Evolutionary conservation across 2,329 filamentous ascomycete genomes (phyloP), one percentile per base, ranked within the genome.

Genomic region (Epichloe glyceriae): DNA sequence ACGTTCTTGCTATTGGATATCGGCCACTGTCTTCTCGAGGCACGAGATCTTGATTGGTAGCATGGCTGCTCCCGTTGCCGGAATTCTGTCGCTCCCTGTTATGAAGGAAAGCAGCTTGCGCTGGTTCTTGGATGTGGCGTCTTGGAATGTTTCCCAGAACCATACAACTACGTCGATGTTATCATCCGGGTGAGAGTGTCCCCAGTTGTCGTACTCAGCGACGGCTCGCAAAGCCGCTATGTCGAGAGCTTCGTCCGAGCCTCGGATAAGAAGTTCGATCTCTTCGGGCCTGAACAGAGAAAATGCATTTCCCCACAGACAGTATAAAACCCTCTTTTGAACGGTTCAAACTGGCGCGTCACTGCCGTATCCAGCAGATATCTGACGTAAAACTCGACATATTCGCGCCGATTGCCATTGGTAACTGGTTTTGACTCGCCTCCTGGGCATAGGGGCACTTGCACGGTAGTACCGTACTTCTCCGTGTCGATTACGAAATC

Each of bases 291-390:
- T 80, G 66, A 95, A 95, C 2, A 96, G 76, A 1, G 85, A 88
- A 37, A 95, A 73, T 0, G 90, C 89, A 62, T 93, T 95, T 37
- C 89, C 88, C 85, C 86, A 62, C 88, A 95, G 30, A 95, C 88
- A 0, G 86, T 94, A 64, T 88, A 96, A 67, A 96, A 96, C 1
- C 90, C 90, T 50, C 89, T 80, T 63, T 93, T 93, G 73, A 96
- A 96, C 0, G 90, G 89, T 62, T 95, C 88, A 56, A 94, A 96
- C 61, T 95, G 89, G 40, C 87, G 78, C 39, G 79, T 72, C 1
- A 95, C 85, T 1, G 86, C 78, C 6, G 76, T 82, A 59, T 95
- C 88, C 11, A 96, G 79, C 10, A 91, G 66, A 62, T 91, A 86
- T 39, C 82, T 80, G 10, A 95, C 79, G 62, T 95, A 95, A 2